phyloP scores from a whole-genome alignment of 192 early-diverging fungal genomes.

The Podila horticola region DNA sequence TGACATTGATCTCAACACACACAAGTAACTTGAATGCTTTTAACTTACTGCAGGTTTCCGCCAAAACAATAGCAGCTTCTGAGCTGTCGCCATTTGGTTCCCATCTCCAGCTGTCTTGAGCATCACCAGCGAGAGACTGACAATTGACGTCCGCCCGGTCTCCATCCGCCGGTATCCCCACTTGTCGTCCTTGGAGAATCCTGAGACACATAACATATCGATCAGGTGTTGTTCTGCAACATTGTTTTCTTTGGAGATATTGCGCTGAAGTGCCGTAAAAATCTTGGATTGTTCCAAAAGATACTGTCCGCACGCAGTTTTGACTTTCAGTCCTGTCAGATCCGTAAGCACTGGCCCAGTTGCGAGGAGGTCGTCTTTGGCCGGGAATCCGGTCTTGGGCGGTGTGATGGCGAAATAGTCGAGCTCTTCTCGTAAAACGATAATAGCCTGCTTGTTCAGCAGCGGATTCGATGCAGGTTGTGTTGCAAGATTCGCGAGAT shows the following conservation, averaged over 20 bases:
- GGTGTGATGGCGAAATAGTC: conserved; percentile 78
- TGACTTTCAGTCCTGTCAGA: conserved; percentile 24
- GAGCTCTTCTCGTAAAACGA: conserved; percentile 82
- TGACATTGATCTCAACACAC: neutral
- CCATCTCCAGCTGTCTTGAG: conserved; percentile 71
- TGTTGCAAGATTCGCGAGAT: conserved; percentile 23
- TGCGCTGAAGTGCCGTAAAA: conserved; percentile 78
- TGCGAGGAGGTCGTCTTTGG: neutral
- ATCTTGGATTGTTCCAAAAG: conserved; percentile 74
- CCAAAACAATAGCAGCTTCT: conserved; percentile 81
- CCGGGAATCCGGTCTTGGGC: conserved; percentile 13
- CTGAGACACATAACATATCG: conserved; percentile 83
- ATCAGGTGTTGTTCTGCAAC: conserved; percentile 82
- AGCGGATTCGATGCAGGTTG: conserved; percentile 43
- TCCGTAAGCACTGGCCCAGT: conserved; percentile 3
- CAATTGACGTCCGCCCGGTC: conserved; percentile 70
- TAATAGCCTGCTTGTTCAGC: conserved; percentile 71
- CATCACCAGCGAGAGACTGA: conserved; percentile 74
- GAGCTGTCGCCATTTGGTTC: conserved; percentile 76
- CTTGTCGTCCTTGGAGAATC: conserved; percentile 73
- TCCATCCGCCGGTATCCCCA: conserved; percentile 81
- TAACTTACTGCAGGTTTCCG: conserved; percentile 79
- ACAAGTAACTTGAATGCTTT: too few relatives aligned
- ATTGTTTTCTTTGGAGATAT: conserved; percentile 73
- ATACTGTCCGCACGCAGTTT: conserved; percentile 69